Conservation (phyloP, 257 asterid species). For the Avicennia marina region DNA sequence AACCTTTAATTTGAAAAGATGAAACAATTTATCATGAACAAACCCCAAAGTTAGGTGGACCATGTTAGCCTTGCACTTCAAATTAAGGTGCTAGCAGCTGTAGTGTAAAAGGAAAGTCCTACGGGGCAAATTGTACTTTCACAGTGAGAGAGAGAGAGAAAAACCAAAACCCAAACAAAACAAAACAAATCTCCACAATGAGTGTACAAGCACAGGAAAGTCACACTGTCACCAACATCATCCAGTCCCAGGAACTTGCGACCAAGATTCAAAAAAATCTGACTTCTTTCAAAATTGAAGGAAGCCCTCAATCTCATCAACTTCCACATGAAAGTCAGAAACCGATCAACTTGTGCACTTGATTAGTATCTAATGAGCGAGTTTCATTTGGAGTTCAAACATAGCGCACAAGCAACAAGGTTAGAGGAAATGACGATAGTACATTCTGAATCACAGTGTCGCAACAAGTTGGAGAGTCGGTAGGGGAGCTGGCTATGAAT, state of each 20-base stretch:
- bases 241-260: not conserved
- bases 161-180: not conserved
- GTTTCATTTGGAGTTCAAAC: not conserved
- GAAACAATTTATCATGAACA: too few relatives aligned
- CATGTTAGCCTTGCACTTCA: too few relatives aligned
- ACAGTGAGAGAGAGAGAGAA: too few relatives aligned
- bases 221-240: too few relatives aligned
- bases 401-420: not conserved
- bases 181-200: too few relatives aligned
- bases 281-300: constrained; percentile 21
- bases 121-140: too few relatives aligned
- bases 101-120: too few relatives aligned
- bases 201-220: too few relatives aligned
- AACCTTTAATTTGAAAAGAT: too few relatives aligned
- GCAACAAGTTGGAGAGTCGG: not conserved
- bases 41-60: too few relatives aligned
- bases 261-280: not conserved
- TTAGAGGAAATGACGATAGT: constrained; percentile 9
- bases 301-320: constrained; percentile 9
- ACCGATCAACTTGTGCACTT: not conserved
- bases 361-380: constrained; percentile 10
- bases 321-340: not conserved
- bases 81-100: too few relatives aligned
- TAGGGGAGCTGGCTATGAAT: constrained; percentile 21
- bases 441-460: too few relatives aligned